A percentile compares a stretch with the other conserved stretches of the same genome.
These are phyloP conservation scores for Malbranchea cinnamomea DNA, from an alignment of 2,329 filamentous ascomycete genomes.

Conservation along the genomic window DNA sequence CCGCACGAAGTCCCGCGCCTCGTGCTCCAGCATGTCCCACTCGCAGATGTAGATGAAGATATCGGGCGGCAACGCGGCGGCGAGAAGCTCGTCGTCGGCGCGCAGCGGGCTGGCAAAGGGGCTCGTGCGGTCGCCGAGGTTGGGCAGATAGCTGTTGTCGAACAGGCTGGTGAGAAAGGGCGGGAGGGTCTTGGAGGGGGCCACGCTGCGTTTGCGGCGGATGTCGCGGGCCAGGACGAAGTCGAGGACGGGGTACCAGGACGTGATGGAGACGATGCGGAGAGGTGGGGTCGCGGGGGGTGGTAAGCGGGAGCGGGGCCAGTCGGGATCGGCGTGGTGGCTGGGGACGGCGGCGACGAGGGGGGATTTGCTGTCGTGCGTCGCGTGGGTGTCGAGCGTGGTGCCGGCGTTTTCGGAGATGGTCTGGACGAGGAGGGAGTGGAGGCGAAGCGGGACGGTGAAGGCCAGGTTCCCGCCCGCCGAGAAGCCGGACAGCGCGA, in stretches of 20 bases:
- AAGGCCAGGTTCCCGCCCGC: conserved; percentile 49
- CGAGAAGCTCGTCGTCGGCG: conserved; percentile 39
- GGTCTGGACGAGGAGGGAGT: conserved; percentile 4
- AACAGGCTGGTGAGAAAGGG: conserved; percentile 35
- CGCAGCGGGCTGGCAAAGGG: conserved; percentile 46
- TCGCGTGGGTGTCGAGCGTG: conserved; percentile 6
- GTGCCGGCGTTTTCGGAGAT: background rate
- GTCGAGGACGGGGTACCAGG: conserved; percentile 49
- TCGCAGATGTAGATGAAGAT: conserved; percentile 49
- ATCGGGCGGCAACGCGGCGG: conserved; percentile 39
- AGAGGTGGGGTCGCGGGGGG: conserved; percentile 17
- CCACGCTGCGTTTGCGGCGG: conserved; percentile 39
- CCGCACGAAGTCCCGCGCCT: conserved; percentile 35
- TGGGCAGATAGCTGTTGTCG: conserved; percentile 32
- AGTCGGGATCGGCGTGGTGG: conserved; percentile 15
- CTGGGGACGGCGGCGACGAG: conserved; percentile 10
- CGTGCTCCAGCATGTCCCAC: conserved; percentile 51
- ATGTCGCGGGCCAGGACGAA: conserved; percentile 45
- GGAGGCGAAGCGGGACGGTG: conserved; percentile 44
- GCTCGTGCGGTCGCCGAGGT: conserved; percentile 35
- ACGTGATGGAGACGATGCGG: conserved; percentile 40
- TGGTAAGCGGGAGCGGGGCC: conserved; percentile 15
- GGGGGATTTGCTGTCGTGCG: conserved; percentile 7
- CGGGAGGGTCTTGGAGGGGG: conserved; percentile 36
- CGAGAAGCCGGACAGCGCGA: conserved; percentile 47